Conservation (phyloP, 768 basidiomycete species). For the Leccinum uliginosum region DNA sequence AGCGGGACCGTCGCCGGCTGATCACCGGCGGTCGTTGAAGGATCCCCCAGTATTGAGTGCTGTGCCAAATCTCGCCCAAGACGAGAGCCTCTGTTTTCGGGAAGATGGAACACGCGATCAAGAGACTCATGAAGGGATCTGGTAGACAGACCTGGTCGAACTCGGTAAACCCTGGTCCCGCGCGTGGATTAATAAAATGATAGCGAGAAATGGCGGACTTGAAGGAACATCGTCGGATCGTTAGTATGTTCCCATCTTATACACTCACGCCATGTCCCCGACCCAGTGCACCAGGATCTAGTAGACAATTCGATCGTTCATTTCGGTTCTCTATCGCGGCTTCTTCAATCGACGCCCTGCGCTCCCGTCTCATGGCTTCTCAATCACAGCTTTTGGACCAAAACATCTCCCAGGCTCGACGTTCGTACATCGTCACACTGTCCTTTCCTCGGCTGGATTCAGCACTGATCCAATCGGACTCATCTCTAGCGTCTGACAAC, state of each 20-base stretch:
- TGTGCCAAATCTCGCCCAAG: no score
- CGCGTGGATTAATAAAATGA: no score
- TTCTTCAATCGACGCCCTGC: slow-evolving; percentile 44
- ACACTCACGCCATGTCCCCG: slow-evolving; percentile 3
- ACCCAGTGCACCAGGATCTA: slow-evolving; percentile 17
- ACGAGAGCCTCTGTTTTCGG: no score
- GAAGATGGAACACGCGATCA: no score
- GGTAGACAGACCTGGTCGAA: no score
- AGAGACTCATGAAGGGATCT: no score
- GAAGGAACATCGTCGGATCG: no score
- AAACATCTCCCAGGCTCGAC: slow-evolving; percentile 28
- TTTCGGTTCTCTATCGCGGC: slow-evolving; percentile 41
- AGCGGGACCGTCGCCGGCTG: no score
- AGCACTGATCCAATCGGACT: slow-evolving; percentile 9
- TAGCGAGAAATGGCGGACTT: no score
- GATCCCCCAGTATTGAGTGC: no score
- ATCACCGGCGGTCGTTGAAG: no score
- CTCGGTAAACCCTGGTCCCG: no score
- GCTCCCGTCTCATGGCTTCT: slow-evolving; percentile 40
- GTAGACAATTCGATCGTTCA: slow-evolving; percentile 32
- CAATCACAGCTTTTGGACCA: slow-evolving; percentile 37
- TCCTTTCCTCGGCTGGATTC: not conserved
- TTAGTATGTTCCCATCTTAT: slow-evolving; percentile 39
- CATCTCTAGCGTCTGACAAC: slow-evolving; percentile 14
- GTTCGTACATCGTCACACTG: slow-evolving; percentile 30